Percentiles rank a stretch among this genome's conserved stretches.
Evolutionary conservation across 139 green algal species (phyloP).

Genomic region (Coelastrella sp.): DNA sequence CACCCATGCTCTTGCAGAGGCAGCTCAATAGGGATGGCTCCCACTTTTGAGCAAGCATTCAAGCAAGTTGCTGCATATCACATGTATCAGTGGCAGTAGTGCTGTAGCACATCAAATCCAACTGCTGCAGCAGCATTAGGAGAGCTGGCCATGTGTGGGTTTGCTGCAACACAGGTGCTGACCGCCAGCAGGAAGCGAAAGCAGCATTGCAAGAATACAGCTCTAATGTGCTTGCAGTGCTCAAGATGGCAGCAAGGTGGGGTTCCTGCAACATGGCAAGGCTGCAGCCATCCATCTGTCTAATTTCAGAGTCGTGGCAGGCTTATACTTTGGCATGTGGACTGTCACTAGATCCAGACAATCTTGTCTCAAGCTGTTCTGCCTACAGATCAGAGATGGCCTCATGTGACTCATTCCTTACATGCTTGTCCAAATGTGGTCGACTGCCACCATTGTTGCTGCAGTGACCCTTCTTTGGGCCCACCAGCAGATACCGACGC

Average conservation of each 20-base stretch:
- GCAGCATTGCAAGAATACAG: constrained; percentile 34
- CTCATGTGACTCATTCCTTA: too few species aligned
- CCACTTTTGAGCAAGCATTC: too few species aligned
- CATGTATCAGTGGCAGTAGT: too few species aligned
- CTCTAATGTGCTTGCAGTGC: not conserved
- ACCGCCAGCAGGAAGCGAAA: constrained; percentile 1
- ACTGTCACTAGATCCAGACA: too few species aligned
- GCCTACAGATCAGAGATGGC: too few species aligned
- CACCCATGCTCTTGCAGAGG: not conserved
- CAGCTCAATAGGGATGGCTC: too few species aligned
- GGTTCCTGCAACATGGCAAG: not conserved
- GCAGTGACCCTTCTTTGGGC: constrained; percentile 5
- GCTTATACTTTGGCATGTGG: not conserved
- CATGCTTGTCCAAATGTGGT: too few species aligned
- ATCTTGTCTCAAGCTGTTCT: too few species aligned
- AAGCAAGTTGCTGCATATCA: too few species aligned
- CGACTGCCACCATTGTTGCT: not conserved
- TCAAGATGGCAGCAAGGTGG: not conserved
- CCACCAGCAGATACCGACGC: not conserved
- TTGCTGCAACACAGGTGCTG: constrained; percentile 4
- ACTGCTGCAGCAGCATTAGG: too few species aligned
- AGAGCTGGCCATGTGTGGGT: not conserved
- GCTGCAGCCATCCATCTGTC: not conserved
- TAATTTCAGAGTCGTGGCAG: not conserved
- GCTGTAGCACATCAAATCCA: too few species aligned